Evolutionary conservation across 75 land plant genomes (phyloP).

Genomic region (Chamaecyparis obtusa): DNA sequence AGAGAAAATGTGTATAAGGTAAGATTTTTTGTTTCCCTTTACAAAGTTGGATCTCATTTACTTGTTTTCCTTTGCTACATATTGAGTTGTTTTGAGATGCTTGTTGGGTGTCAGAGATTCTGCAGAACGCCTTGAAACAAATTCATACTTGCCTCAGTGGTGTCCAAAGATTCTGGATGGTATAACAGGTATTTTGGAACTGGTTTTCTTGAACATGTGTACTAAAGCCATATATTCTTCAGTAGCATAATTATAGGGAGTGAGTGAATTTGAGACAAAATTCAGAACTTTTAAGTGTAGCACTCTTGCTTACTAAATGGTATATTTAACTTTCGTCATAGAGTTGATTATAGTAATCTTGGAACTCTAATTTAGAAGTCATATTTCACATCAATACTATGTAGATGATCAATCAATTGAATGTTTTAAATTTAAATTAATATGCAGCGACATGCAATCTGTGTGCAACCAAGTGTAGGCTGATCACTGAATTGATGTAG

Average conservation of each 20-base stretch:
- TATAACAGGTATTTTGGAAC: conserved; percentile 10
- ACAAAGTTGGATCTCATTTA: background rate
- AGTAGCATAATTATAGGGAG: background rate
- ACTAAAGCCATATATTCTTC: background rate
- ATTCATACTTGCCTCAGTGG: conserved; percentile 5
- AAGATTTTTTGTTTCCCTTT: conserved; percentile 1
- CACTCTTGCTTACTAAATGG: background rate
- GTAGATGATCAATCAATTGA: background rate
- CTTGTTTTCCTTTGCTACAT: background rate
- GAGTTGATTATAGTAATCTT: background rate
- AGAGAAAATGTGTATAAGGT: conserved; percentile 31
- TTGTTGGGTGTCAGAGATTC: conserved; percentile 5
- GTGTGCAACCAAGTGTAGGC: background rate
- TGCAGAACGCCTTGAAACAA: conserved; percentile 1
- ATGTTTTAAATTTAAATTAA: background rate
- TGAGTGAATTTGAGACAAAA: background rate
- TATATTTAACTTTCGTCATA: background rate
- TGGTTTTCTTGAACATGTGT: background rate
- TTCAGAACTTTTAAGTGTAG: background rate
- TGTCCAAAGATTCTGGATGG: background rate
- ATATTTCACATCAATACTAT: background rate
- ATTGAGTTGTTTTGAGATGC: background rate
- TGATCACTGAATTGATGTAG: background rate
- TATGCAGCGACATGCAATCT: background rate
- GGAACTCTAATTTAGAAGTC: background rate